These are phyloP conservation scores for Didymellaceae sp. DNA, from an alignment of 2,329 filamentous ascomycete species.

Conservation along the genomic window DNA sequence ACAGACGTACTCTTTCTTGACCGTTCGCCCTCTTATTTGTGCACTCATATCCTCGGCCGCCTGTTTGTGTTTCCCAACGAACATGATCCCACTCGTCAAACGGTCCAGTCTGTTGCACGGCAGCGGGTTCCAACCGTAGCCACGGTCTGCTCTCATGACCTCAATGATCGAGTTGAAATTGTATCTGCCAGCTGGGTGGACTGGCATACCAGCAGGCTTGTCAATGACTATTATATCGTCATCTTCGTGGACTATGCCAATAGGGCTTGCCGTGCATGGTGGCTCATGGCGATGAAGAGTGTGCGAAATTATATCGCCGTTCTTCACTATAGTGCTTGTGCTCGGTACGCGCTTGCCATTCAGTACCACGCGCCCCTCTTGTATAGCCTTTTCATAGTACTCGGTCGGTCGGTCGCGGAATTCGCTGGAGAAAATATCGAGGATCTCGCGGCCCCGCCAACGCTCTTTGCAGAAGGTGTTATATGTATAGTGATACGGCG, in stretches of 20 bases:
- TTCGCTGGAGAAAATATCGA: conserved; percentile 89
- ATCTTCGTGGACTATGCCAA: conserved; percentile 88
- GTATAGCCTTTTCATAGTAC: conserved; percentile 85
- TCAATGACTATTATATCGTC: conserved; percentile 95
- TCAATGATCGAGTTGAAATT: conserved; percentile 94
- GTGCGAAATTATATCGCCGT: conserved; percentile 91
- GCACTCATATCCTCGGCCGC: conserved; percentile 78
- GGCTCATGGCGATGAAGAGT: conserved; percentile 96
- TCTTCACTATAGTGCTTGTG: conserved; percentile 75
- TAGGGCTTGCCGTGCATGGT: conserved; percentile 80
- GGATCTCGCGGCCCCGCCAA: conserved; percentile 81
- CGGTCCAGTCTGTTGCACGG: conserved; percentile 94
- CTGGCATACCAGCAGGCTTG: conserved; percentile 92
- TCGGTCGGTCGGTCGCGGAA: conserved; percentile 86
- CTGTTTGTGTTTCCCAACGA: conserved; percentile 84
- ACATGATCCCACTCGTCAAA: conserved; percentile 96
- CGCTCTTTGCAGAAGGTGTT: conserved; percentile 94
- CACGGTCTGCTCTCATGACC: conserved; percentile 82
- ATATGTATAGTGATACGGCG: conserved; percentile 91
- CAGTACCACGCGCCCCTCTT: conserved; percentile 77
- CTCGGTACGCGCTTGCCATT: conserved; percentile 74
- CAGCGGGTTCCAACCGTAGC: conserved; percentile 64
- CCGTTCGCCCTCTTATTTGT: conserved; percentile 79
- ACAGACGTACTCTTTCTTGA: conserved; percentile 95
- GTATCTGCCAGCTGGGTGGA: conserved; percentile 94